Evolutionary conservation across 176 grass and related monocot genomes (phyloP).

Genomic region (Ensete ventricosum): DNA sequence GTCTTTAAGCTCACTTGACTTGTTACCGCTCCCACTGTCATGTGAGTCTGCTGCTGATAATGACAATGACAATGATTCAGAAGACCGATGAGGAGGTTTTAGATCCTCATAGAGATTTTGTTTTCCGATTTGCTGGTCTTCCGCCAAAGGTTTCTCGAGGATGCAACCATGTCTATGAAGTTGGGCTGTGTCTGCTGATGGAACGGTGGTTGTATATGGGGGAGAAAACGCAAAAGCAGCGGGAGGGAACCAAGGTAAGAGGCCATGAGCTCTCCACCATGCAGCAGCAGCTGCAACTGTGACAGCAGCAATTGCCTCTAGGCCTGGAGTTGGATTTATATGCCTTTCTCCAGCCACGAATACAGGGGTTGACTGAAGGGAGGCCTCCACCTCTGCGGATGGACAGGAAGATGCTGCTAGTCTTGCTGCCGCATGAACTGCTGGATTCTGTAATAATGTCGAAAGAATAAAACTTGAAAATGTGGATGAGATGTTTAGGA

Average conservation of each 20-base stretch:
- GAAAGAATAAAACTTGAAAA: slow-evolving; percentile 80
- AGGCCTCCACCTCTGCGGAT: slow-evolving; percentile 32
- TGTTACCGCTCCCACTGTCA: slow-evolving; percentile 34
- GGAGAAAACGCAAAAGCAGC: slow-evolving; percentile 41
- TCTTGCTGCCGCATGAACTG: slow-evolving; percentile 61
- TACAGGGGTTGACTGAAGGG: slow-evolving; percentile 36
- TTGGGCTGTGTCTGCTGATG: slow-evolving; percentile 20
- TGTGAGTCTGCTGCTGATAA: slow-evolving; percentile 34
- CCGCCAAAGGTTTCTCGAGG: slow-evolving; percentile 25
- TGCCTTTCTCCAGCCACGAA: slow-evolving; percentile 34
- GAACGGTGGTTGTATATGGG: slow-evolving; percentile 27
- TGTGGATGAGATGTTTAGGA: slow-evolving; percentile 49
- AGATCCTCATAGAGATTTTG: slow-evolving; percentile 27
- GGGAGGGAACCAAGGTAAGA: slow-evolving; percentile 56
- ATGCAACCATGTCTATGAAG: slow-evolving; percentile 26
- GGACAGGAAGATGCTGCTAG: slow-evolving; percentile 77
- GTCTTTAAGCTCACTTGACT: slow-evolving; percentile 29
- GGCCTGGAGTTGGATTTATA: slow-evolving; percentile 32
- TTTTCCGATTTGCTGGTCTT: slow-evolving; percentile 26
- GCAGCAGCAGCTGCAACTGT: slow-evolving; percentile 86
- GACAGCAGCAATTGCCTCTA: slow-evolving; percentile 60
- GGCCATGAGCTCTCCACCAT: slow-evolving; percentile 91
- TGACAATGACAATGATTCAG: slow-evolving; percentile 15
- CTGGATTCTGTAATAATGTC: slow-evolving; percentile 74
- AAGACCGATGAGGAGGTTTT: neutral